Percentiles rank a stretch among this genome's conserved stretches.
These are phyloP conservation scores for Fusarium continuum DNA, from an alignment of 2,329 filamentous ascomycete genomes.

Conservation along the genomic window DNA sequence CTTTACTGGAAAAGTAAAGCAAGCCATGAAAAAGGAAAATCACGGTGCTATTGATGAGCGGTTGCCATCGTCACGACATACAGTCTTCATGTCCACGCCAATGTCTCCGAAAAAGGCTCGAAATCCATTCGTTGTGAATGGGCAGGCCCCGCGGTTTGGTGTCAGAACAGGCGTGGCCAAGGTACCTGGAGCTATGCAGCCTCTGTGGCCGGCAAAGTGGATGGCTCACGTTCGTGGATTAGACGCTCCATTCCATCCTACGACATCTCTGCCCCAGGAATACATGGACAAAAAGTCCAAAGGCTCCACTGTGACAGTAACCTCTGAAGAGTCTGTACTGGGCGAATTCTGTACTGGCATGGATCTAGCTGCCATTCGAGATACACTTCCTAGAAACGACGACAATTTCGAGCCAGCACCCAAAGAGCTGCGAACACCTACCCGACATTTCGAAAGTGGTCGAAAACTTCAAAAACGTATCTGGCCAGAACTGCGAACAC, in stretches of 20 bases:
- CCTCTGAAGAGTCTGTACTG: slow-evolving; percentile 56
- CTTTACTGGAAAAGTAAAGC: slow-evolving; percentile 51
- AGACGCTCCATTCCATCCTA: not conserved
- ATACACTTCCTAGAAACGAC: slow-evolving; percentile 44
- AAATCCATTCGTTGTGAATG: slow-evolving; percentile 43
- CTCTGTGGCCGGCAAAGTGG: slow-evolving; percentile 76
- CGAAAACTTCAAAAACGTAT: slow-evolving; percentile 61
- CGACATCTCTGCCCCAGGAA: not conserved
- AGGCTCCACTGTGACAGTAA: slow-evolving; percentile 55
- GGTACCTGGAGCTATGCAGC: slow-evolving; percentile 71
- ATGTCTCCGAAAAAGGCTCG: slow-evolving; percentile 59
- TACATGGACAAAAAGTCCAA: slow-evolving; percentile 58
- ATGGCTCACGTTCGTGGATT: slow-evolving; percentile 70
- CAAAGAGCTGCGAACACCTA: slow-evolving; percentile 62
- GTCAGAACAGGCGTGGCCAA: slow-evolving; percentile 59
- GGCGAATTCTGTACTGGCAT: slow-evolving; percentile 40
- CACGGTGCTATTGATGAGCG: slow-evolving; percentile 36
- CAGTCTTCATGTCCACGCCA: slow-evolving; percentile 63
- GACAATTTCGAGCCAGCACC: slow-evolving; percentile 58
- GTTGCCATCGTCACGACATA: slow-evolving; percentile 47
- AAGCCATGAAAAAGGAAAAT: slow-evolving; percentile 27
- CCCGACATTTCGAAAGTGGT: slow-evolving; percentile 67
- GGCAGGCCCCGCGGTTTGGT: slow-evolving; percentile 55
- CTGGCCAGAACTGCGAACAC: slow-evolving; percentile 55
- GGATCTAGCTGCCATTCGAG: slow-evolving; percentile 42